Evolutionary conservation across 2,329 filamentous ascomycete species (phyloP), one percentile per base, ranked within the genome.

Genomic region (Pseudophaeomoniella oleicola): DNA sequence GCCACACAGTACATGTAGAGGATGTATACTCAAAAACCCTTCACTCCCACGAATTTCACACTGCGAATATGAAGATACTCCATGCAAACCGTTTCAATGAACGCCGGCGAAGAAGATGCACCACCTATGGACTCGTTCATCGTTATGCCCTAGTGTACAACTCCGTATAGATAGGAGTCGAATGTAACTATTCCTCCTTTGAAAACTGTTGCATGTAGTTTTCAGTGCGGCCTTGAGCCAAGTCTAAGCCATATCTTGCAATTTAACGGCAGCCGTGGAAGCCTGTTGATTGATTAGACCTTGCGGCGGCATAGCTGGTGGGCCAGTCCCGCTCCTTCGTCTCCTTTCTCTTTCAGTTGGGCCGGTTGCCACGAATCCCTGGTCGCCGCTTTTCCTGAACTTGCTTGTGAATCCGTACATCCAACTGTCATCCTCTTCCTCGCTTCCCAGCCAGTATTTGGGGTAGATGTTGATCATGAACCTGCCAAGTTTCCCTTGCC

Each of bases 381-480:
- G 32, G 19, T 42, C 44, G 35, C 47, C 52, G 30, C 57, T 60
- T 46, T 53, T 60, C 47, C 66, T 71, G 55, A 81, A 75, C 50
- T 75, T 72, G 41, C 71, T 70, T 43, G 69, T 66, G 45, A 77
- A 64, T 6, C 67, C 71, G 33, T 71, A 67, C 50, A 78, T 46
- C 47, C 47, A 49, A 37, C 44, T 44, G 37, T 48, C 44, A 39
- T 72, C 65, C 41, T 67, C 72, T 39, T 73, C 60, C 42, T 73
- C 73, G 42, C 61, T 58, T 19, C 81, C 81, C 12, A 93, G 64
- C 86, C 87, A 94, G 62, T 92, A 94, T 39, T 67, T 69, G 45
- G 72, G 72, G 29, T 81, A 81, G 16, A 84, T 66, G 6, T 69
- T 69, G 17, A 93, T 68, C 81, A 94, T 82, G 19, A 71, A 52